Percentiles rank a stretch among this genome's conserved stretches.
phyloP scores from a whole-genome alignment of 371 early-diverging fungal genomes.

The Lichtheimia corymbifera region DNA sequence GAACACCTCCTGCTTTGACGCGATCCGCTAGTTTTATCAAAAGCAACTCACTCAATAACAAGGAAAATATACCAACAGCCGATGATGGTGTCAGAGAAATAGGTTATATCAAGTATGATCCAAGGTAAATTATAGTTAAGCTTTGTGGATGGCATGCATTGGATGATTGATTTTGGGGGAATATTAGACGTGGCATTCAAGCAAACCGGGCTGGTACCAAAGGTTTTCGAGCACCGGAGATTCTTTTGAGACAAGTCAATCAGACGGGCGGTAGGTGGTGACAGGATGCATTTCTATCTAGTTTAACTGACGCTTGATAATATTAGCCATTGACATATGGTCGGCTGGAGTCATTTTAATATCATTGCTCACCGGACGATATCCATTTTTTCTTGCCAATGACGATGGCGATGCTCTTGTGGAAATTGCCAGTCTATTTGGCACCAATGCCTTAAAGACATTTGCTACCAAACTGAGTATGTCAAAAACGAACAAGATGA shows the following conservation, averaged over 20 bases:
- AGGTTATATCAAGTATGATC: conserved; percentile 38
- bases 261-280: conserved; percentile 76
- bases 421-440: conserved; percentile 92
- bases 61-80: background rate
- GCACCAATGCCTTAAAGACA: conserved; percentile 77
- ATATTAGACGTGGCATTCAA: conserved; percentile 63
- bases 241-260: conserved; percentile 80
- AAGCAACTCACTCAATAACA: background rate
- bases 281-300: background rate
- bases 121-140: conserved; percentile 34
- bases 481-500: background rate
- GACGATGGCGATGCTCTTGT: conserved; percentile 91
- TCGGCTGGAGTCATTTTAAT: conserved; percentile 93
- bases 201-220: conserved; percentile 98
- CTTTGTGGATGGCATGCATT: too few species aligned
- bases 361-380: conserved; percentile 78
- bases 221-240: conserved; percentile 98
- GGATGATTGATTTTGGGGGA: background rate
- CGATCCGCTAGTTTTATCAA: background rate
- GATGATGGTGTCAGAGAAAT: too few species aligned
- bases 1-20: background rate
- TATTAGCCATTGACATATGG: conserved; percentile 90
- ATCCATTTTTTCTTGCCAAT: conserved; percentile 92
- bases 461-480: conserved; percentile 43
- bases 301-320: background rate